Base-by-base conservation (phyloP, 257 asterid genomes). In the Fraxinus anomala region DNA sequence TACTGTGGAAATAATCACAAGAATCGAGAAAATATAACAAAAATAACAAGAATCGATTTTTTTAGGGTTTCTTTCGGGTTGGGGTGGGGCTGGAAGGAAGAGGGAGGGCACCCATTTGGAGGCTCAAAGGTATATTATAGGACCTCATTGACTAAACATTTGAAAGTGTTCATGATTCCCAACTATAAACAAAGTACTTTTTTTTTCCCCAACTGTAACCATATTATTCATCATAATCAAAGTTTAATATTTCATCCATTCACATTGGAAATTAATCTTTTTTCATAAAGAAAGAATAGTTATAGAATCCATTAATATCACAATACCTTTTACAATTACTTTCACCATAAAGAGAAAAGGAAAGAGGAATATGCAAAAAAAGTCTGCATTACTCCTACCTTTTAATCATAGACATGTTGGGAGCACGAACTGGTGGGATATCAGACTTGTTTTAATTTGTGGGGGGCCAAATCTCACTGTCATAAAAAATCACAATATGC, bases 301-400 rank as follows among this genome's bases (percentile, higher is more conserved):
- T 30, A 1, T 51, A 30, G 73, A 26, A 69, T 54, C 37, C 33
- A 28, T 28, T 65, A 42, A 42, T 69, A 30, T 42, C 24, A 56
- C 2, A 19, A 19, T 24, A 13, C 13, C 47, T 70, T 68, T 76
- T 73, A 47, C 14, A 75, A 47, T 34, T 68, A 72, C 63, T 81
- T 73, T 72, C 71, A 23, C 61, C 31, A 65, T 0, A 31, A 14
- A 37, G 76, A 3, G 34, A 5, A 5, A 1, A 47, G 11, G 13
- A 68, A 5, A 9, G 14, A 66, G n/a, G 70, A 67, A 30, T 47
- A 66, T 68, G 65, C 13, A 73, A 34, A 34, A 79, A 83, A 80
- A 54, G 61, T 44, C 74, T 85, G 82, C 88, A 79, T 89, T 83
- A 83, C 82, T 78, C 85, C 81, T 80, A 78, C 83, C 82, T 75